Evolutionary conservation across 495 filamentous ascomycete genomes (phyloP), one percentile per base, ranked within the genome.

Genomic region (Hypoxylon subgilvum): DNA sequence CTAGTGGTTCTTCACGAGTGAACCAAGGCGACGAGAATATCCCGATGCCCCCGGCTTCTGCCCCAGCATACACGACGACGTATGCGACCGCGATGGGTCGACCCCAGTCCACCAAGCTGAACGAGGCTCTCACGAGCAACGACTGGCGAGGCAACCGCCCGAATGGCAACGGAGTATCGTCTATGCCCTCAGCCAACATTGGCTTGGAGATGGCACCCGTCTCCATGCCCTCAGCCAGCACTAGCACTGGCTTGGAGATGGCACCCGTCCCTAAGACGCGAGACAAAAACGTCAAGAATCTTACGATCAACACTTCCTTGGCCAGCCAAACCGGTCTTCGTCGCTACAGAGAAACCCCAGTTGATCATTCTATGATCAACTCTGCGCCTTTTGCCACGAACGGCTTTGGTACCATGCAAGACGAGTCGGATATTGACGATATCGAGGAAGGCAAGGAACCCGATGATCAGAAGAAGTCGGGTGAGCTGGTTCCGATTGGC

Each of bases 281-380:
- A 32, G 36, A 25, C 8, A 13, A 3, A 3, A 2, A 36, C 16
- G 4, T 10, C 0, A 58, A 64, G 43, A 28, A 39, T 13, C 23
- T 57, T 1, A 36, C 6, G 6, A 39, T 53, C 6, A 42, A 58
- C 18, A 50, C 27, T 0, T 10, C 31, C 8, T 2, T 42, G 0
- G 41, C 28, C 0, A 39, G 48, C 22, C 0, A 16, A 2, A 6
- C 12, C 8, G 25, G 14, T 5, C 2, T 32, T 14, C 54, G 61
- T 17, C 49, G 43, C 14, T 54, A 54, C 25, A 19, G 49, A 35
- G 49, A 27, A 4, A 35, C 54, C 0, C 54, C 61, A 2, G 23
- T 64, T 10, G 61, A 64, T n/a, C 49, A 53, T 0, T 53, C 58
- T 16, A 41, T 64, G 19, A 64, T 64, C 6, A 48, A 50, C 19